Evolutionary conservation across 2,329 filamentous ascomycete genomes (phyloP).

Genomic region (Diaporthe eres): DNA sequence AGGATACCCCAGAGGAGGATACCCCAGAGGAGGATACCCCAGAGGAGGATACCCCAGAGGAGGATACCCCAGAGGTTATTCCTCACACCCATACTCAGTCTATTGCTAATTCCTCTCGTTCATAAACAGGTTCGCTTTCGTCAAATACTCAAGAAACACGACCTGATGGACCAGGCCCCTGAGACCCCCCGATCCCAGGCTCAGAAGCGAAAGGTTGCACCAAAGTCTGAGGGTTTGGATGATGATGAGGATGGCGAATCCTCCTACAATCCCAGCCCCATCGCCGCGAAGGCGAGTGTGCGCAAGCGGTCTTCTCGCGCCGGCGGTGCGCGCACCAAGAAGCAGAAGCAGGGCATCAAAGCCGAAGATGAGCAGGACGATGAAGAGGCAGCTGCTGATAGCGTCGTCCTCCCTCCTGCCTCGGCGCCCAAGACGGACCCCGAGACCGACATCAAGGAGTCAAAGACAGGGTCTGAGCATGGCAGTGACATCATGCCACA

Average conservation of each 20-base stretch:
- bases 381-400: neutral
- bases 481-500: neutral
- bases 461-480: neutral
- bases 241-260: conserved; percentile 9
- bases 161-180: neutral
- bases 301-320: conserved; percentile 23
- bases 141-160: conserved; percentile 35
- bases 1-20: no score
- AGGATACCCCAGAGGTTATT: no score
- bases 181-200: neutral
- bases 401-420: neutral
- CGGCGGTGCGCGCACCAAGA: neutral
- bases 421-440: neutral
- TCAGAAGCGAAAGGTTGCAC: neutral
- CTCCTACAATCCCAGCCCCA: neutral
- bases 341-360: neutral
- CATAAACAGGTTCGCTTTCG: conserved; percentile 34
- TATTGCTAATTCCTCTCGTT: neutral
- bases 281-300: neutral
- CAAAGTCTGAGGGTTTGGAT: neutral
- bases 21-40: no score
- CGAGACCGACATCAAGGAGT: neutral
- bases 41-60: neutral
- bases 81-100: no score
- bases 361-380: neutral